Conservation (phyloP, 805 yeast species). For the Pichia scutulata region DNA sequence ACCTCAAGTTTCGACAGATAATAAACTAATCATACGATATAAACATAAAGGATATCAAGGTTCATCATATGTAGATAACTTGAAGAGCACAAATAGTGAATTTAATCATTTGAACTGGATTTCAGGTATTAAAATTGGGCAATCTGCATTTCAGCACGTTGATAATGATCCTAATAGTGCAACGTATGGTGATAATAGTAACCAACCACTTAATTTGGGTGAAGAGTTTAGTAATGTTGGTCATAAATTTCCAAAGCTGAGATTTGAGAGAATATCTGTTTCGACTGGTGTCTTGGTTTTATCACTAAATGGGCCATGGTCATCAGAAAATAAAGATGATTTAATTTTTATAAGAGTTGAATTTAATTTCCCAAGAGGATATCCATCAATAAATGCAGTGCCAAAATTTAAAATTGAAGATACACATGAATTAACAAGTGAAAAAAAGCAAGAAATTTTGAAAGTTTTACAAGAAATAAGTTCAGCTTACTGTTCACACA, state of each 20-base stretch:
- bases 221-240: slow-evolving; percentile 89
- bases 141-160: slow-evolving; percentile 32
- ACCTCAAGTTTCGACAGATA: slow-evolving; percentile 28
- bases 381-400: slow-evolving; percentile 47
- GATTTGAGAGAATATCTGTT: slow-evolving; percentile 82
- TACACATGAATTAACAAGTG: slow-evolving; percentile 55
- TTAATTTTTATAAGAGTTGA: slow-evolving; percentile 62
- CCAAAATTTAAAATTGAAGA: slow-evolving; percentile 69
- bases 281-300: slow-evolving; percentile 73
- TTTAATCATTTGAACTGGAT: slow-evolving; percentile 81
- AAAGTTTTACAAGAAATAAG: slow-evolving; percentile 48
- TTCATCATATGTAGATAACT: slow-evolving; percentile 18
- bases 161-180: slow-evolving; percentile 31
- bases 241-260: slow-evolving; percentile 77
- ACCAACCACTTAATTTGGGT: slow-evolving; percentile 59
- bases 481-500: slow-evolving; percentile 44
- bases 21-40: slow-evolving; percentile 19
- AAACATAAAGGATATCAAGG: slow-evolving; percentile 1
- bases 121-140: slow-evolving; percentile 79
- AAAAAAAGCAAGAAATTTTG: slow-evolving; percentile 44
- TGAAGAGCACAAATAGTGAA: slow-evolving; percentile 24
- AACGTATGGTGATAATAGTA: slow-evolving; percentile 27
- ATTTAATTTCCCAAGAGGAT: slow-evolving; percentile 61
- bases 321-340: slow-evolving; percentile 34
- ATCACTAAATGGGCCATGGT: slow-evolving; percentile 79